Percentiles rank a stretch among this genome's conserved stretches.
phyloP scores from a whole-genome alignment of 1,284 basidiomycete genomes.

The Malassezia slooffiae region DNA sequence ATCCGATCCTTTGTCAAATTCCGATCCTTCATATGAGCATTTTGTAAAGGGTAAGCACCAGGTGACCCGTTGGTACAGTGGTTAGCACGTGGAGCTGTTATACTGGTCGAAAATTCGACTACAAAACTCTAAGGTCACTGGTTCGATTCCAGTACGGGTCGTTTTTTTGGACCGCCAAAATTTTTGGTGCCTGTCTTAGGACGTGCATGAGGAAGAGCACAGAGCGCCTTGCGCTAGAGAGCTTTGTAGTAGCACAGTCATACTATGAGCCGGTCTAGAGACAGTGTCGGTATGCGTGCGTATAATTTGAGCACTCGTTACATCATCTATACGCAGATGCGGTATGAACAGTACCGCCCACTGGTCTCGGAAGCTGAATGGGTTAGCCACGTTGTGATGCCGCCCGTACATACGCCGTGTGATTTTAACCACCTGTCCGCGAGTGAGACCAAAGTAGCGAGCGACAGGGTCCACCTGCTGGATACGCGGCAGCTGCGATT shows the following conservation, averaged over 20 bases:
- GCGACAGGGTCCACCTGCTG: constrained; percentile 92
- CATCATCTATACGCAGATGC: constrained; percentile 53
- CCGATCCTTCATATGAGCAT: no score
- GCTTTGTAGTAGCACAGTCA: no score
- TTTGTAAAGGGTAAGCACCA: background rate
- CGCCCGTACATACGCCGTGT: constrained; percentile 53
- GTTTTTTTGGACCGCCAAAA: no score
- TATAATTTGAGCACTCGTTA: no score
- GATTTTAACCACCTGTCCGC: constrained; percentile 97
- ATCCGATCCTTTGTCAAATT: no score
- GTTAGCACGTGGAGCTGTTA: constrained; percentile 22
- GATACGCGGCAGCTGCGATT: constrained; percentile 93
- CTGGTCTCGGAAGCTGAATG: constrained; percentile 91
- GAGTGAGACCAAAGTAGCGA: constrained; percentile 84
- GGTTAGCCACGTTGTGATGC: background rate
- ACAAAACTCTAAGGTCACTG: constrained; percentile 20
- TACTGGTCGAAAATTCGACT: constrained; percentile 14
- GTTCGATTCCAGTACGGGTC: constrained; percentile 20
- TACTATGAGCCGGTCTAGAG: no score
- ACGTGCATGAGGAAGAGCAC: no score
- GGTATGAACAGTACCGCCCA: constrained; percentile 84
- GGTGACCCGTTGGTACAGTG: constrained; percentile 19
- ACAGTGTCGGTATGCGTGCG: no score
- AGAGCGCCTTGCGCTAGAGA: no score
- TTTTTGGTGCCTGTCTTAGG: no score